Base-by-base conservation (phyloP, 352 stramenopile species). In the Phytophthora brassicae region DNA sequence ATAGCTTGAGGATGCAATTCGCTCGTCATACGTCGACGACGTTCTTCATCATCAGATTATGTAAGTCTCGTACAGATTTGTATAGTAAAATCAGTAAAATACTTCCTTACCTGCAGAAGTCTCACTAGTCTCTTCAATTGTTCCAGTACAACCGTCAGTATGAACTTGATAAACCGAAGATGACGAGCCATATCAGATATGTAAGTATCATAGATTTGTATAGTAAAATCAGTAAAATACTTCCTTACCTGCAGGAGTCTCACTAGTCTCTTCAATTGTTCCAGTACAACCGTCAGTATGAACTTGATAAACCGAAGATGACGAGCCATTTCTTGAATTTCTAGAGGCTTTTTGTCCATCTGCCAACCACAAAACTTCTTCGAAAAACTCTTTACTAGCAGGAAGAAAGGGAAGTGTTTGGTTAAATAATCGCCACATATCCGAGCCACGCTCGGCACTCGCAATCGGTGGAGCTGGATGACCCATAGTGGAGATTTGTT, bases 1-100 rank as follows among this genome's bases (percentile, higher is more conserved):
- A 91, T 83, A 8, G 85, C 85, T 46, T 86, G 78, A 4, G 85
- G 83, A 38, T 94, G 85, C 77, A 90, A 91, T 58, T 94, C 85
- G 47, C 72, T 91, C 6, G 83, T 90, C 50, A 82, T 54, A 8
- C 76, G 79, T 8, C 85, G 75, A 8, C 63, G 59, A 13, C 72
- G 64, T 14, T 81, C 79, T 74, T 42, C 39, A 70, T 22, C 31
- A 44, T 23, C 16, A 43, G 1, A 19, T n/a, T 23, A 43, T 22
- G 6, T 14, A 4, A 22, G n/a, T 29, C n/a, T 22, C 11, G 17
- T 17, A 58, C n/a, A 4, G 0, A 12, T 29, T 24, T n/a, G 19
- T 35, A 35, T 1, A 28, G 9, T 7, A 24, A 29, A 16, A 33
- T 13, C 1, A 9, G 24, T 14, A 9, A 19, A 13, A 12, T 8